Base-by-base conservation (phyloP, 805 yeast species). In the Candida nanaspora region DNA sequence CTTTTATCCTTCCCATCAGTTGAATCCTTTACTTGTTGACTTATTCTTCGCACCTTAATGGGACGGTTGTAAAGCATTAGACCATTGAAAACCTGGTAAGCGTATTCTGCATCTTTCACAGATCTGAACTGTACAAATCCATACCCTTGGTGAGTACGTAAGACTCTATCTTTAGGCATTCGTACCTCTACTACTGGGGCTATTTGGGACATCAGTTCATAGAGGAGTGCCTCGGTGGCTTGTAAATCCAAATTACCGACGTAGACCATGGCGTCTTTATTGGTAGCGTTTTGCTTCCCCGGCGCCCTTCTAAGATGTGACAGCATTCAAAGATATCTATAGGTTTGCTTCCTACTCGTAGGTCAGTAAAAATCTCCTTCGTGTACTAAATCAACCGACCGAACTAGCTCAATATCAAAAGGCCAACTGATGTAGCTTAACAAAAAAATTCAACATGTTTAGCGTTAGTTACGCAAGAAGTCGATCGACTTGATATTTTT, bases 181-280 rank as follows among this genome's bases (percentile, higher is more conserved):
- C 81, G 72, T 4, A 93, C 71, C 25, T 74, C 68, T 31, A 66
- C 67, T 2, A 91, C 73, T 0, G 96, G 95, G 0, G 91, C 88
- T 33, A 86, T 80, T 58, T 93, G 98, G 6, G 85, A 59, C 57
- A 88, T 80, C 18, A 93, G 70, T 58, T 93, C 98, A 53, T 81
- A 86, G 23, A 93, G 59, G 16, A 89, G 53, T 2, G 69, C 62
- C 51, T 86, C 95, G 1, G 80, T 78, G 5, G 80, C 95, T 37
- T 74, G 72, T 1, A 81, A 78, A 48, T 86, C 96, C 4, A 93
- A 62, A 49, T 88, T 86, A 1, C 97, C 96, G 14, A 88, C 72
- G 55, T 86, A 88, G 1, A 88, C 57, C 1, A 94, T 74, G 2
- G 78, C 75, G 32, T 76, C 78, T 39, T 72, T 74, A 51, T 80